These are phyloP conservation scores for Pseudozyma sp. DNA, from an alignment of 1,284 basidiomycete genomes.

Conservation along the genomic window DNA sequence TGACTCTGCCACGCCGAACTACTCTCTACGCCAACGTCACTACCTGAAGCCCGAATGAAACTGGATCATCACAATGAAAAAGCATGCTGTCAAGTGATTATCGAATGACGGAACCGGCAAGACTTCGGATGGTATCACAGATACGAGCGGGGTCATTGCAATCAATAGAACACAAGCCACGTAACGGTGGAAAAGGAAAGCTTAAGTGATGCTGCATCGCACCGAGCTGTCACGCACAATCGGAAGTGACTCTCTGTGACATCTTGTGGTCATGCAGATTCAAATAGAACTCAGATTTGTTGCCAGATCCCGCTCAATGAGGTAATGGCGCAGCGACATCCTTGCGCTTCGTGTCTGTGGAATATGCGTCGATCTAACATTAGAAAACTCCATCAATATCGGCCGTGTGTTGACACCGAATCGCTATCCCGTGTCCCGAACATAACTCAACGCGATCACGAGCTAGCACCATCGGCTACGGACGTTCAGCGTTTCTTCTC, in stretches of 20 bases:
- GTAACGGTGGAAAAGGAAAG: not conserved
- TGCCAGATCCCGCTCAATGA: constrained; percentile 11
- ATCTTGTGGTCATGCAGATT: not conserved
- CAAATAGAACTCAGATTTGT: not conserved
- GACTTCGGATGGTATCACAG: too few relatives aligned
- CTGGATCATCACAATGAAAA: too few relatives aligned
- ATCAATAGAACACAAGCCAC: not conserved
- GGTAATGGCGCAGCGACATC: constrained; percentile 22
- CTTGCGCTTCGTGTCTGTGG: not conserved
- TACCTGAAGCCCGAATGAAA: too few relatives aligned
- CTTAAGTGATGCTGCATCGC: constrained; percentile 24
- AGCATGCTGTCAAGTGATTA: too few relatives aligned
- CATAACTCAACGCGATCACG: constrained; percentile 2
- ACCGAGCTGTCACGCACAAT: not conserved
- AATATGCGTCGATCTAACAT: not conserved
- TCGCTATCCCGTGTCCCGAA: not conserved
- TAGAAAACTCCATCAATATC: not conserved
- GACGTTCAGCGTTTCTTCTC: not conserved
- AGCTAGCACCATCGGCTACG: not conserved
- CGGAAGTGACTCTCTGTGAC: not conserved
- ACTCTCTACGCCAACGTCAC: too few relatives aligned
- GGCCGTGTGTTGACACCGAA: not conserved
- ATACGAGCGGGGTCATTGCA: not conserved
- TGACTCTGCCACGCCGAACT: too few relatives aligned
- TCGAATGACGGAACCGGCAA: too few relatives aligned